Evolutionary conservation across 2,329 filamentous ascomycete genomes (phyloP).

Genomic region (Seiridium cupressi): DNA sequence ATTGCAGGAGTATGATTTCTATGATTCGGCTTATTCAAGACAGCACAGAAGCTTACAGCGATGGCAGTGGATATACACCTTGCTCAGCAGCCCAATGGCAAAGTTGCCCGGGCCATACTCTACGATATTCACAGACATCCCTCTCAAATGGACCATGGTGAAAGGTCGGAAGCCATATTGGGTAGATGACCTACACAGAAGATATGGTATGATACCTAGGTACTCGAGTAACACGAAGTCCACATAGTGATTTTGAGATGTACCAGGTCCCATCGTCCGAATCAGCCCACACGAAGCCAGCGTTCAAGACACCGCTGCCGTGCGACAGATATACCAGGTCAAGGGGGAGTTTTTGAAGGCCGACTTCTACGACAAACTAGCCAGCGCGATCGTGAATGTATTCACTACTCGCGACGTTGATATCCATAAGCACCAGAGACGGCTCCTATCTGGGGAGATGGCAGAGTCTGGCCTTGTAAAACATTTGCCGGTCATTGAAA

Average conservation of each 20-base stretch:
- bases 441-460: conserved; percentile 38
- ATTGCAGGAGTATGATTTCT: background rate
- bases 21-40: background rate
- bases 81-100: conserved; percentile 2
- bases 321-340: conserved; percentile 23
- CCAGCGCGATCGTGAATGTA: conserved; percentile 24
- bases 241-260: background rate
- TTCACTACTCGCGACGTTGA: conserved; percentile 39
- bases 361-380: conserved; percentile 18
- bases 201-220: conserved; percentile 5
- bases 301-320: conserved; percentile 19
- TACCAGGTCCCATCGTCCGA: conserved; percentile 14
- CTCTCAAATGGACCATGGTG: background rate
- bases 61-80: conserved; percentile 1
- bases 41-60: background rate
- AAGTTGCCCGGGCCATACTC: conserved; percentile 11
- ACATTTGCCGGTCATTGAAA: conserved; percentile 31
- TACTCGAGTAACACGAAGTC: background rate
- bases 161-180: conserved; percentile 1
- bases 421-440: conserved; percentile 36
- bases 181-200: conserved; percentile 5
- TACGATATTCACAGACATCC: conserved; percentile 6
- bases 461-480: conserved; percentile 33
- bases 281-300: conserved; percentile 23
- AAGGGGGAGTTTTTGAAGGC: conserved; percentile 28